Percentiles rank a stretch among this genome's conserved stretches.
These are phyloP conservation scores for Ophioceras dolichostomum DNA, from an alignment of 2,329 filamentous ascomycete genomes.

Conservation along the genomic window DNA sequence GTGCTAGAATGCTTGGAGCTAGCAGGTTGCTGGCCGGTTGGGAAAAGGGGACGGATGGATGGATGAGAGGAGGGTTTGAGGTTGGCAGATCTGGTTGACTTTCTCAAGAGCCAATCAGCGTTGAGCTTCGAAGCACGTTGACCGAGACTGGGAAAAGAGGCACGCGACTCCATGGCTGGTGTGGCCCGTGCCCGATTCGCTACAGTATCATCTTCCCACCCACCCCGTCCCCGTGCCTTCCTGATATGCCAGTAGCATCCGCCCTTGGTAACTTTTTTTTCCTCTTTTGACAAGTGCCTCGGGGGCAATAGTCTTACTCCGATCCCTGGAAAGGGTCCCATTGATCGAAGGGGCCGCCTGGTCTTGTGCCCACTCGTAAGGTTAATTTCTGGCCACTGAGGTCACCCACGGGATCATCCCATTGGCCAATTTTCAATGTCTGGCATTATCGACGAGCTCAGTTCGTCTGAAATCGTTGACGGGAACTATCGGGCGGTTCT, in stretches of 20 bases:
- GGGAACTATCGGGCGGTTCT: background rate
- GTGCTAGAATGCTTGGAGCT: too few relatives aligned
- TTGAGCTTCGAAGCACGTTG: constrained; percentile 1
- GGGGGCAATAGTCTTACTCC: background rate
- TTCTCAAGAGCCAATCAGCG: background rate
- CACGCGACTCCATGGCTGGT: background rate
- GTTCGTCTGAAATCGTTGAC: background rate
- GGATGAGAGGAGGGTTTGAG: background rate
- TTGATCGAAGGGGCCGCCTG: background rate
- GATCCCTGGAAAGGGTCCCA: background rate
- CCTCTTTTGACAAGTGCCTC: too few relatives aligned
- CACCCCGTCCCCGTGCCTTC: background rate
- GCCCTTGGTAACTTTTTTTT: background rate
- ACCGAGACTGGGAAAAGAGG: constrained; percentile 1
- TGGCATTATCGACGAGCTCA: background rate
- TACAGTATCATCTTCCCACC: background rate
- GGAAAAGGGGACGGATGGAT: background rate
- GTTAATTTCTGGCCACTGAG: constrained; percentile 7
- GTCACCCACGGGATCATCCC: constrained; percentile 6
- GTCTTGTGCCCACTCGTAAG: background rate
- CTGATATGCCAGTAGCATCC: background rate
- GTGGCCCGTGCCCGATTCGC: background rate
- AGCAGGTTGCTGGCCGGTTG: too few relatives aligned
- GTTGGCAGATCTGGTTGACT: background rate
- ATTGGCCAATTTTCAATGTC: background rate